A percentile compares a stretch with the other conserved stretches of the same genome.
phyloP scores from a whole-genome alignment of 805 yeast genomes.

The Cyberlindnera euphorbiiphila region DNA sequence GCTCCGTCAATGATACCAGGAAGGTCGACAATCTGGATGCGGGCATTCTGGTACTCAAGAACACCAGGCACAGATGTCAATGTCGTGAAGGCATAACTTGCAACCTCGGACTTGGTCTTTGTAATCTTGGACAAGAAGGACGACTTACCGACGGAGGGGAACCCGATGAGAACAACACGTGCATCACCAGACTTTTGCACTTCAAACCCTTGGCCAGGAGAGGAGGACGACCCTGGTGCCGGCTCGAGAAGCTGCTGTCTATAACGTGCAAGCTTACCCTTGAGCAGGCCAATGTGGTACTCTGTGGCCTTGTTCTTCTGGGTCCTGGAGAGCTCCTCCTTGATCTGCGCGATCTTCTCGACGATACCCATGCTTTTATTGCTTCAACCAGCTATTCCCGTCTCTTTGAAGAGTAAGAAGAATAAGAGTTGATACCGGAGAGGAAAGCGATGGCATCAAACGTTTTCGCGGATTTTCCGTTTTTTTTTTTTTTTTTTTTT shows the following conservation, averaged over 20 bases:
- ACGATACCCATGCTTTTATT: slow-evolving; percentile 16
- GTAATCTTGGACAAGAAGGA: slow-evolving; percentile 86
- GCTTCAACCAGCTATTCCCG: too few relatives aligned
- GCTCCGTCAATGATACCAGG: slow-evolving; percentile 98
- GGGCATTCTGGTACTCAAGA: slow-evolving; percentile 92
- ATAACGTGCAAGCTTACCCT: slow-evolving; percentile 91
- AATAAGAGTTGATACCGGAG: not conserved
- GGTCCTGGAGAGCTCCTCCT: slow-evolving; percentile 81
- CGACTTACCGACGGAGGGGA: slow-evolving; percentile 97
- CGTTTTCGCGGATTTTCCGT: not conserved
- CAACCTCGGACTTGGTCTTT: slow-evolving; percentile 90
- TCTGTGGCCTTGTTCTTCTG: slow-evolving; percentile 98
- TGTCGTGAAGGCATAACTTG: slow-evolving; percentile 93
- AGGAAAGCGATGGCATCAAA: not conserved
- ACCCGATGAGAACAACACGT: slow-evolving; percentile 90
- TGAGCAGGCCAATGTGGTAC: slow-evolving; percentile 89
- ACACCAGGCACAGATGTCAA: slow-evolving; percentile 97
- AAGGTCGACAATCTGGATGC: slow-evolving; percentile 92
- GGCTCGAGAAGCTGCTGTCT: slow-evolving; percentile 92
- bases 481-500: not conserved
- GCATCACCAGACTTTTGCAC: slow-evolving; percentile 96
- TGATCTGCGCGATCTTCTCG: slow-evolving; percentile 20
- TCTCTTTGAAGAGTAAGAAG: too few relatives aligned
- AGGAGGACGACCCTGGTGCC: slow-evolving; percentile 60
- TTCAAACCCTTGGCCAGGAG: slow-evolving; percentile 83